A percentile compares a stretch with the other conserved stretches of the same genome.
Conservation (phyloP, 768 basidiomycete genomes). For the Russula abietina region DNA sequence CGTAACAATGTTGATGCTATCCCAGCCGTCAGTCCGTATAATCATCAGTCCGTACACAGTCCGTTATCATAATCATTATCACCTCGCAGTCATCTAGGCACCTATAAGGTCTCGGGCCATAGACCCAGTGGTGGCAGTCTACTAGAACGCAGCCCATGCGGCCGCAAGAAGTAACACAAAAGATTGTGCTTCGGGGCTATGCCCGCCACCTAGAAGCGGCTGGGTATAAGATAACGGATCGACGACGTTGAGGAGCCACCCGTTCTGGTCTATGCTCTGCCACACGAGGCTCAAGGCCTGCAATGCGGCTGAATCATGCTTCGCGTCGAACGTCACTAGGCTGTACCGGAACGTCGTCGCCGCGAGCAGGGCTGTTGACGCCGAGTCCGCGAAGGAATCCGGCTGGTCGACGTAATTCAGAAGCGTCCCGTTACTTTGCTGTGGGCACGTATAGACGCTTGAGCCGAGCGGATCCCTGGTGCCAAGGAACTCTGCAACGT, state of each 20-base stretch:
- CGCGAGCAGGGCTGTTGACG: conserved; percentile 53
- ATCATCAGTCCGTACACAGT: too few relatives aligned
- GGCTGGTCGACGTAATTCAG: conserved; percentile 48
- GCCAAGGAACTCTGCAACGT: conserved; percentile 2
- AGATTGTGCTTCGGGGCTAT: conserved; percentile 24
- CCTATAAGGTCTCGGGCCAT: background rate
- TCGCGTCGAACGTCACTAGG: conserved; percentile 34
- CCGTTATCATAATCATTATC: background rate
- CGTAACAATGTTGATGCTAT: background rate
- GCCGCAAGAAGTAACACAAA: conserved; percentile 24
- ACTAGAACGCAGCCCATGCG: conserved; percentile 20
- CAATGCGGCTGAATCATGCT: conserved; percentile 38
- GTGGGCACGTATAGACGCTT: background rate
- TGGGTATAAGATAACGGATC: conserved; percentile 5
- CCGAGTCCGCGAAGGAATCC: conserved; percentile 47
- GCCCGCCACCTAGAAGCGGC: conserved; percentile 7
- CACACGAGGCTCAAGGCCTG: conserved; percentile 37
- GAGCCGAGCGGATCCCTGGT: background rate
- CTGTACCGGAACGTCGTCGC: conserved; percentile 52
- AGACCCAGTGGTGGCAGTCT: background rate
- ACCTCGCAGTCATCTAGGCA: background rate
- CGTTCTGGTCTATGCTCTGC: conserved; percentile 34
- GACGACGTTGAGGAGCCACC: conserved; percentile 24
- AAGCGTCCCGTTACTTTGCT: conserved; percentile 43
- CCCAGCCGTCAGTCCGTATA: background rate